Evolutionary conservation across 176 grass and related monocot genomes (phyloP).

Genomic region (Triticum timopheevii): DNA sequence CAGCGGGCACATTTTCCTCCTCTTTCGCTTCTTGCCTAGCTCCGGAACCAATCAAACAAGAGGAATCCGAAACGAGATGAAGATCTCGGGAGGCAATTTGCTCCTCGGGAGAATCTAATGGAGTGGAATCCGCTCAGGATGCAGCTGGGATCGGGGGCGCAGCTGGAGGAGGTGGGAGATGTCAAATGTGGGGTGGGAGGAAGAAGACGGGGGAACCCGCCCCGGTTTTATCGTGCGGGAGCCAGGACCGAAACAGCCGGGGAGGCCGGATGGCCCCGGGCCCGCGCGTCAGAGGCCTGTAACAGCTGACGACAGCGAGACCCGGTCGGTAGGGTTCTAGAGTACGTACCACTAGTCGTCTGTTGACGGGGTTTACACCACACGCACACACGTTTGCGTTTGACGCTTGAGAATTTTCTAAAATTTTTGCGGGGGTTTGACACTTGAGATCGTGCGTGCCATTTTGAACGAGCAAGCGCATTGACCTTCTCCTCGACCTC

Average conservation of each 20-base stretch:
- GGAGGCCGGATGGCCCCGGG: neutral
- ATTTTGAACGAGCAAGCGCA: conserved; percentile 7
- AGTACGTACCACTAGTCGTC: neutral
- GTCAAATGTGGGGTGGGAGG: conserved; percentile 5
- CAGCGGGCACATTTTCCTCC: conserved; percentile 69
- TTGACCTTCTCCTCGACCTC: neutral
- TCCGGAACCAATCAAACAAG: neutral
- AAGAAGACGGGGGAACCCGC: neutral
- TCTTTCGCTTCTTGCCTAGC: neutral
- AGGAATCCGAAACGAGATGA: neutral
- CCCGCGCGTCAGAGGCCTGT: neutral
- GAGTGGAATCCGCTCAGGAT: neutral
- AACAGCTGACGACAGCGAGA: neutral
- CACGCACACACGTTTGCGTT: neutral
- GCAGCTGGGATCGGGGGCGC: neutral
- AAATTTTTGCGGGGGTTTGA: neutral
- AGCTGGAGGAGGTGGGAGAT: neutral
- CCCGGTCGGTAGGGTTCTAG: neutral
- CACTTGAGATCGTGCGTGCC: neutral
- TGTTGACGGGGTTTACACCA: neutral
- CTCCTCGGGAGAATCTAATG: neutral
- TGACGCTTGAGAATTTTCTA: neutral
- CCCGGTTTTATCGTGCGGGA: conserved; percentile 8
- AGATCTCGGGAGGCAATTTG: neutral
- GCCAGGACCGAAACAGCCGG: neutral